A percentile compares a stretch with the other conserved stretches of the same genome.
These are phyloP conservation scores for Taxawa tesnikishii DNA, from an alignment of 2,329 filamentous ascomycete species.

Conservation along the genomic window DNA sequence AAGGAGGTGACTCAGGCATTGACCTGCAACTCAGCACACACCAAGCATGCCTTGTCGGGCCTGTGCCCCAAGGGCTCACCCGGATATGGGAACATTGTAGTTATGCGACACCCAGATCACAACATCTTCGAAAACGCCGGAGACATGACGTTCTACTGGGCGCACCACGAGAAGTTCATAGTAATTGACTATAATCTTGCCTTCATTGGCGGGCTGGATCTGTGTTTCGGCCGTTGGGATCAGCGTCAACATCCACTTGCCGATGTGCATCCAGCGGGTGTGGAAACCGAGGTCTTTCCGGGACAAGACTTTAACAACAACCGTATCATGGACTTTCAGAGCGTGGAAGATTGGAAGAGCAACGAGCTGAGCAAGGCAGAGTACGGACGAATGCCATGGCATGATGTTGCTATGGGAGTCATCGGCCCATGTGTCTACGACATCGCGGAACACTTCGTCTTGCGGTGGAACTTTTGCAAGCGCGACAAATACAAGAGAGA, in stretches of 20 bases:
- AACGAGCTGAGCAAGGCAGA: conserved; percentile 89
- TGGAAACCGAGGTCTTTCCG: conserved; percentile 76
- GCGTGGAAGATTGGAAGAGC: conserved; percentile 80
- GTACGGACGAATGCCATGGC: conserved; percentile 95
- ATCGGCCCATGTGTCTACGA: conserved; percentile 83
- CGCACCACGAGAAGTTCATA: conserved; percentile 95
- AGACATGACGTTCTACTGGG: conserved; percentile 97
- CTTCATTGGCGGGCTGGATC: conserved; percentile 86
- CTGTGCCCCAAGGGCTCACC: conserved; percentile 72
- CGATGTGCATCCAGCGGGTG: conserved; percentile 75
- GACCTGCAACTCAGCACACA: conserved; percentile 87
- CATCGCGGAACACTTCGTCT: conserved; percentile 87
- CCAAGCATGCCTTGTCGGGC: conserved; percentile 69
- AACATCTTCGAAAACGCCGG: conserved; percentile 87
- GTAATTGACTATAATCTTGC: conserved; percentile 84
- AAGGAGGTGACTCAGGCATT: conserved; percentile 56
- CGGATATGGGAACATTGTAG: conserved; percentile 75
- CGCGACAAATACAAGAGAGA: conserved; percentile 96
- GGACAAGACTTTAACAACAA: conserved; percentile 99
- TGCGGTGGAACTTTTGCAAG: conserved; percentile 95
- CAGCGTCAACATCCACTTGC: conserved; percentile 70
- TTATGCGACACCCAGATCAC: conserved; percentile 90
- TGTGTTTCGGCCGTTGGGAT: conserved; percentile 96
- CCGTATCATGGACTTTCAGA: conserved; percentile 87
- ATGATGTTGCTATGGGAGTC: conserved; percentile 88